phyloP scores from a whole-genome alignment of 1,284 basidiomycete species.

The Mycosarcoma mackinlayi region DNA sequence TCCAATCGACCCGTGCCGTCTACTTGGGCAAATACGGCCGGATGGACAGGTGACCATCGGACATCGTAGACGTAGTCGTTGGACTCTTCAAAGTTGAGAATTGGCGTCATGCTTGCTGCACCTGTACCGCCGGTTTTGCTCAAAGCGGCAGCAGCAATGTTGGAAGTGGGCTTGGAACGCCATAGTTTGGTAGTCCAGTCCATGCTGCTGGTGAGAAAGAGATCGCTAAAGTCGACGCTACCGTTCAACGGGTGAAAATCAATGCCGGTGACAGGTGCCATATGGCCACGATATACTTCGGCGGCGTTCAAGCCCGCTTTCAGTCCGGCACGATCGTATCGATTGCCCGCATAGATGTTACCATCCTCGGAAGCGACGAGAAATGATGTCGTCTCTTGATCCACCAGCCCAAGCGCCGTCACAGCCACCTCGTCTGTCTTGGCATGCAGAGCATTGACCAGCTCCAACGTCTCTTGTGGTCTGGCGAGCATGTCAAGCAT shows the following conservation, averaged over 20 bases:
- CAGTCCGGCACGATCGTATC: conserved; percentile 93
- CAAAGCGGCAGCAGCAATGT: not conserved
- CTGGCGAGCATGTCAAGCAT: conserved; percentile 97
- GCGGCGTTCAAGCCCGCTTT: conserved; percentile 89
- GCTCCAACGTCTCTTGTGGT: conserved; percentile 71
- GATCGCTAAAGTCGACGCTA: conserved; percentile 87
- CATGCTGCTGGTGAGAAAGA: conserved; percentile 78
- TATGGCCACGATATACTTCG: conserved; percentile 90
- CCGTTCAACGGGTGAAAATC: conserved; percentile 82
- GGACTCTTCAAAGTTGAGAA: conserved; percentile 81
- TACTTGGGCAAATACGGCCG: conserved; percentile 90
- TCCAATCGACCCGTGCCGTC: conserved; percentile 96
- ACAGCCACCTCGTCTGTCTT: conserved; percentile 87
- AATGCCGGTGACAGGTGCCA: conserved; percentile 90
- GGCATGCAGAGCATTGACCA: conserved; percentile 49
- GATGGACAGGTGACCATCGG: conserved; percentile 94
- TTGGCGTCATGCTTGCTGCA: conserved; percentile 6
- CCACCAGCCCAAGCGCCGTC: conserved; percentile 89
- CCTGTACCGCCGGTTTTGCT: not conserved
- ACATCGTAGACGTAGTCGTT: conserved; percentile 99
- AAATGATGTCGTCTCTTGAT: conserved; percentile 93
- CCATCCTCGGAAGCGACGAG: conserved; percentile 98
- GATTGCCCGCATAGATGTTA: conserved; percentile 91
- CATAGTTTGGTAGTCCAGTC: conserved; percentile 64
- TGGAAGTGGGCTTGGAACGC: conserved; percentile 30